Evolutionary conservation across 2,329 filamentous ascomycete species (phyloP), one percentile per base, ranked within the genome.

Genomic region (Sclerotinia trifoliorum): DNA sequence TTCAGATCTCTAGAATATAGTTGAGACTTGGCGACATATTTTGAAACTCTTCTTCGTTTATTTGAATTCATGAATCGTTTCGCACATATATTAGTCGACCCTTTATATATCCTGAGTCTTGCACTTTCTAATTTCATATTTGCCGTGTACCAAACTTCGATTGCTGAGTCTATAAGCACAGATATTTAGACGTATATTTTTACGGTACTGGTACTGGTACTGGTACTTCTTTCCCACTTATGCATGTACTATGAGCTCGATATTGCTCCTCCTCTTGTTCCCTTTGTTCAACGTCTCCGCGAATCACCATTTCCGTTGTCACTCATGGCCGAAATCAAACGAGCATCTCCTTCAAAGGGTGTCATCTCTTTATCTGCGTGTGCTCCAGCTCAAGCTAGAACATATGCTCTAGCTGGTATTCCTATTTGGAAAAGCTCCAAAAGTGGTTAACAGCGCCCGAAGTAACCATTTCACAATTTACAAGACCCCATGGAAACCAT

Each of bases 271-370:
- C 91, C 95, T 10, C 88, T 91, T 71, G 86, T 98, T 44, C 86
- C 90, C 0, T 93, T 98, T 73, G 85, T 93, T 64, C 85, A 90
- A 69, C 88, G 95, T 55, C 81, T 99, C 72, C 87, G 90, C 72
- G 87, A 93, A 78, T 93, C 93, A 5, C 89, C 92, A 2, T 96
- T 93, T 75, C 87, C 91, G n/a, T 83, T 98, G n/a, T 90, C 94
- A 1, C 84, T 99, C 15, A 94, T 97, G 90, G 94, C 95, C 17
- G 95, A 99, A 79, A 96, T 99, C 78, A 99, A 99, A 81, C 88
- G 95, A 68, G 96, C 91, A 5, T 98, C 95, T 11, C 95, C 95
- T 1, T 98, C 94, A 0, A 99, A 99, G 80, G 96, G 95, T 29
- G 87, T 96, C 51, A 98, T 99, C 71, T 92, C 94, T 0, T 84